Base-by-base conservation (phyloP, 768 basidiomycete genomes). In the Boletus reticulatus region DNA sequence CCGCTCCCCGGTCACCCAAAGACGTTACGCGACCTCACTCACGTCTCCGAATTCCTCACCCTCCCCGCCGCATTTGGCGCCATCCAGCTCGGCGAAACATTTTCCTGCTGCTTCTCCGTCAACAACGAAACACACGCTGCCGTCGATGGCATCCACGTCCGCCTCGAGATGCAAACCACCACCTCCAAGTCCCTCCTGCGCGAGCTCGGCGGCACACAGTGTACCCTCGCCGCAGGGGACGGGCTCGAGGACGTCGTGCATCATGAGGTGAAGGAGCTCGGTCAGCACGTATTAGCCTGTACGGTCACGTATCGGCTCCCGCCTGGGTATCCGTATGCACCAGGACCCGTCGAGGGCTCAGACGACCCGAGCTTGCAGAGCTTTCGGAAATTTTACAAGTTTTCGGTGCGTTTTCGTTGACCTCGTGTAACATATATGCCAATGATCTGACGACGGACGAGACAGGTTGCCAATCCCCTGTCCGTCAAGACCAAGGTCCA, bases 401-500 rank as follows among this genome's bases (percentile, higher is more conserved):
- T 95, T 72, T 83, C 83, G 47, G 92, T 95, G 66, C 68, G 89
- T 80, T 27, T 17, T 43, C 27, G 8, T 46, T 39, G 2, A 3
- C 24, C 2, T 50, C 38, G 6, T 8, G 20, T 22, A 10, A 22
- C 22, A 22, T 4, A 12, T 37, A 29, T 2, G n/a, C 53, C 45
- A 46, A 13, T 42, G 24, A 20, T 29, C 36, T 41, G 19, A 46
- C 7, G 41, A 31, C 17, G 12, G 6, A 8, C 31, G 27, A 44
- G 31, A 16, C 61, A 96, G 92, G 93, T 94, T 24, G 88, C 87
- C n/a, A 95, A 96, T 62, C 95, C 95, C 1, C 76, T 98, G 14
- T 92, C 92, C 0, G 94, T 98, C 55, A 96, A 96, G 73, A 97
- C 94, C 14, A 95, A 95, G 70, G 92, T 96, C 0, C 92, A 97